Evolutionary conservation across 2,329 filamentous ascomycete species (phyloP), one percentile per base, ranked within the genome.

Genomic region (Myriangium duriaei): DNA sequence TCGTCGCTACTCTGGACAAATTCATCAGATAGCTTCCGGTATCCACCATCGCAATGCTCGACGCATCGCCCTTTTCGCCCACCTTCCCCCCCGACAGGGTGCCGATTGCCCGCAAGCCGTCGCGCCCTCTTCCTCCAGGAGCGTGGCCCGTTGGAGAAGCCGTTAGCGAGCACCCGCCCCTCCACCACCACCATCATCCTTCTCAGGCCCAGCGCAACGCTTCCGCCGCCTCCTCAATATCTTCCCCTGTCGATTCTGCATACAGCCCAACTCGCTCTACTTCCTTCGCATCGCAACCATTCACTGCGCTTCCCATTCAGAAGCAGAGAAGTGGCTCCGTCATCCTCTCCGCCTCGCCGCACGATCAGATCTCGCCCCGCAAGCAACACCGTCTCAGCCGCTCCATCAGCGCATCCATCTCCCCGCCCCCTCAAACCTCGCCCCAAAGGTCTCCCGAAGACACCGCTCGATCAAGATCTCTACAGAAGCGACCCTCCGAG

Each of bases 401-500:
- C 30, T 45, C 43, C 14, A 42, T 45, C 31, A 45, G 43, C 34
- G 43, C 41, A 16, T 40, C 39, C 38, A 39, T 42, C 14, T 21
- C 39, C 26, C 33, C 37, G 31, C 30, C 43, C 32, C 17, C 24
- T 33, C 32, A 42, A 11, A 33, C 35, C 6, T 24, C 36, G 21
- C 30, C 40, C 15, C 46, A 58, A 49, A 59, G 57, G 49, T 55
- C 51, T 40, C 41, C 48, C 37, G 58, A 61, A 11, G 34, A 31
- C 35, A 16, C 33, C 35, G 32, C 35, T 13, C 24, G 35, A 32
- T 15, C 34, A 29, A 11, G 16, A 26, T 14, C 14, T 17, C 30
- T 17, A 11, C 32, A 17, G n/a, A 34, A 10, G 17, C 10, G 32
- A 7, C 11, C 32, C 32, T 15, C 11, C 12, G 21, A 26, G 21